phyloP scores from a whole-genome alignment of 352 stramenopile species.

The Phytophthora aleatoria region DNA sequence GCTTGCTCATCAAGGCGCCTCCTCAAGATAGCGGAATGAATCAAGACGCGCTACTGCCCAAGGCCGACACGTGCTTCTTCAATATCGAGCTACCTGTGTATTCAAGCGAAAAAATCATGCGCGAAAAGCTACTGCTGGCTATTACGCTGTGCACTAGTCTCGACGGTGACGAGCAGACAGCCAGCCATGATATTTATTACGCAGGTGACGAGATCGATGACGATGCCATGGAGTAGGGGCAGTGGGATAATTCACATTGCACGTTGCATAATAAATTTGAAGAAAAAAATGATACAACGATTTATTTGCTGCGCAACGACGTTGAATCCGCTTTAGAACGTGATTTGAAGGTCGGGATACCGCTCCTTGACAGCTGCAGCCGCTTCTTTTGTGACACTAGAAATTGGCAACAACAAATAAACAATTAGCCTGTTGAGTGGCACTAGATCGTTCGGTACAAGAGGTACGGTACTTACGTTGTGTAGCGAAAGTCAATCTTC shows the following conservation, averaged over 20 bases:
- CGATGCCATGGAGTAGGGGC: constrained; percentile 52
- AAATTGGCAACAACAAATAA: neutral
- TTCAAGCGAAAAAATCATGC: constrained; percentile 71
- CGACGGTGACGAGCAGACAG: constrained; percentile 74
- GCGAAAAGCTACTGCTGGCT: constrained; percentile 67
- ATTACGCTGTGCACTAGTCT: constrained; percentile 87
- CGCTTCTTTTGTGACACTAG: constrained; percentile 84
- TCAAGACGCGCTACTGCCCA: constrained; percentile 70
- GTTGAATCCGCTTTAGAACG: constrained; percentile 28
- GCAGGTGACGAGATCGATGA: constrained; percentile 64
- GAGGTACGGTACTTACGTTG: constrained; percentile 54
- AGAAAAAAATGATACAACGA: neutral
- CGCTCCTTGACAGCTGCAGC: constrained; percentile 73
- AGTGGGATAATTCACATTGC: constrained; percentile 4
- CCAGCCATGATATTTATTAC: constrained; percentile 73
- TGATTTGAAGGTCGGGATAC: constrained; percentile 54
- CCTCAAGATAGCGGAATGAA: constrained; percentile 31
- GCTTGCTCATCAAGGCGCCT: constrained; percentile 74
- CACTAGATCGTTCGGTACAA: neutral
- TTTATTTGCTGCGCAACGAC: constrained; percentile 13
- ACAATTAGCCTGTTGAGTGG: neutral
- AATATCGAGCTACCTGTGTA: constrained; percentile 86
- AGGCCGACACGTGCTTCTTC: constrained; percentile 88
- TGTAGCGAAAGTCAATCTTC: constrained; percentile 91
- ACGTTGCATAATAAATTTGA: neutral